Base-by-base conservation (phyloP, 768 basidiomycete species). In the Tylopilus plumbeoviolaceoides region DNA sequence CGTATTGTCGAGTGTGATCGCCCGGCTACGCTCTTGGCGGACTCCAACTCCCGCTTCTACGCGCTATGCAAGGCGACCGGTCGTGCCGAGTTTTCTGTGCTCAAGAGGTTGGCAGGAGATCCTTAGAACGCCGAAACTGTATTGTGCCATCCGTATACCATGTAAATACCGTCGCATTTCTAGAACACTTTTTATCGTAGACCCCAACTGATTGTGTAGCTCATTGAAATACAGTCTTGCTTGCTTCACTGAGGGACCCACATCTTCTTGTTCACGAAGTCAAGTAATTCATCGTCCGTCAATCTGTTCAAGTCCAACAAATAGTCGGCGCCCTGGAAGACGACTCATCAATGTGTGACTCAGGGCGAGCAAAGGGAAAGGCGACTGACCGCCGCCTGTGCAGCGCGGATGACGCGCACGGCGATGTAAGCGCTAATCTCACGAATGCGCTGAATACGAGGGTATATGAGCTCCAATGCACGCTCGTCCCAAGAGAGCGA, bases 381-480 rank as follows among this genome's bases (percentile, higher is more conserved):
- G 28, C 25, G 3, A 75, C 80, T 58, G 62, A 86, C 85, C 53
- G 84, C 84, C 53, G 81, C 77, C 69, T 95, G 92, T 35, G 92
- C 91, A 36, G 82, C 78, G 49, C 85, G 82, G 63, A 95, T 87
- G 52, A 95, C 91, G 41, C 77, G 73, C 50, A 74, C 73, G 14
- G 91, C 88, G 54, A 97, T 89, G 47, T 76, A 66, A 2, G 81
- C 81, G 59, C 86, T 89, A 62, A 95, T 92, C 65, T 94, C 90
- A 31, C 94, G 79, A 58, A 97, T 85, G 61, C 93, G 79, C 62
- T 87, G 81, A 52, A 95, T 76, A 44, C 82, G 81, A 42, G 95
- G 94, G 70, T 97, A 97, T 8, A 98, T 68, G 44, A 94, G 76
- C 41, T 81, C 87, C 39, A 72, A 61, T 3, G 73, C 75, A 39